A percentile compares a stretch with the other conserved stretches of the same genome.
phyloP scores from a whole-genome alignment of 805 yeast species.

The Scheffersomyces coipomensis region DNA sequence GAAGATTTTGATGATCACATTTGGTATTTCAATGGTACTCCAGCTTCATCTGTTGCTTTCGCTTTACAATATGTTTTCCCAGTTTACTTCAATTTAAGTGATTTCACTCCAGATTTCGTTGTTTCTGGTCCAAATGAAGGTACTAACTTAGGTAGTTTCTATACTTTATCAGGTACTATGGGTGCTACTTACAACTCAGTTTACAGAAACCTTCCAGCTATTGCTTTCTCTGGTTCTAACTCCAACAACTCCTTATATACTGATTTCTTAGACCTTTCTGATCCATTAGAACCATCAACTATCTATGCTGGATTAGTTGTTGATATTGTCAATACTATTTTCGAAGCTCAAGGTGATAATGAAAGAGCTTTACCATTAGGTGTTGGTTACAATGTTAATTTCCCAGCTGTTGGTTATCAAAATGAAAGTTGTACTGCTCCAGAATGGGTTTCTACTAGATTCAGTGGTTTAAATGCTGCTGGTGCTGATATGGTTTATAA shows the following conservation, averaged over 20 bases:
- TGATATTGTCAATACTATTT: constrained; percentile 37
- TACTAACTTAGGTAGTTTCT: constrained; percentile 38
- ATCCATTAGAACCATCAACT: constrained; percentile 40
- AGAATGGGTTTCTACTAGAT: constrained; percentile 42
- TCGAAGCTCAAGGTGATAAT: constrained; percentile 36
- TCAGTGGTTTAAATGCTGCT: constrained; percentile 39
- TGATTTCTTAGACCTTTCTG: constrained; percentile 41
- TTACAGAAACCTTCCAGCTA: constrained; percentile 48
- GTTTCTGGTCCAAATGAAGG: constrained; percentile 58
- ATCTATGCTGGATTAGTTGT: constrained; percentile 43
- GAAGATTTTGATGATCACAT: constrained; percentile 37
- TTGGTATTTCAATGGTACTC: constrained; percentile 59
- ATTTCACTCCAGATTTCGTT: constrained; percentile 45
- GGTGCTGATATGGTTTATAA: constrained; percentile 36
- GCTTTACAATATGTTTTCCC: constrained; percentile 50
- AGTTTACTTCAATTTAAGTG: constrained; percentile 31
- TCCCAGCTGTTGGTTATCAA: constrained; percentile 42
- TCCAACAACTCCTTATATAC: constrained; percentile 48
- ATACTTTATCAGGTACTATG: constrained; percentile 49
- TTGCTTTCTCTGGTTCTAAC: constrained; percentile 54
- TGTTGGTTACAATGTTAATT: constrained; percentile 48
- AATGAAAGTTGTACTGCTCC: constrained; percentile 45
- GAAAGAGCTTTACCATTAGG: constrained; percentile 39
- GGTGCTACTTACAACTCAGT: constrained; percentile 50
- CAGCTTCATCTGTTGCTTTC: constrained; percentile 51